Percentiles rank a stretch among this genome's conserved stretches.
These are phyloP conservation scores for Rhododendron simsii DNA, from an alignment of 148 eudicot species.

Conservation along the genomic window DNA sequence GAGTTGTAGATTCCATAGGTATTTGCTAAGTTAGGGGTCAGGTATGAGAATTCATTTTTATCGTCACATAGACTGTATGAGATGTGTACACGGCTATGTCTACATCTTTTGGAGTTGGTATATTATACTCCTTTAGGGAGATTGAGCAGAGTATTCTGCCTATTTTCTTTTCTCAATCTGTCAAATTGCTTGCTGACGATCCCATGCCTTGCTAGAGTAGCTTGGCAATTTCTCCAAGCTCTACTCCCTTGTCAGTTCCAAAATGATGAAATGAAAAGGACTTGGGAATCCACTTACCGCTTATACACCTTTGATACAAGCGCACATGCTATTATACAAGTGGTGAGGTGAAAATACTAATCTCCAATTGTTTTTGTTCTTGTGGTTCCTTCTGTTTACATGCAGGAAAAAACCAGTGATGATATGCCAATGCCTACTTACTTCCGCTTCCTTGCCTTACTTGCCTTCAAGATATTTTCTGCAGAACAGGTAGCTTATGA, in stretches of 20 bases:
- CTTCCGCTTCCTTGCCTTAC: constrained; percentile 92
- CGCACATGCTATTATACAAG: not conserved
- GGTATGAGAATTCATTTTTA: not conserved
- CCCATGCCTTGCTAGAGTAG: not conserved
- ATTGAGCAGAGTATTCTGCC: not conserved
- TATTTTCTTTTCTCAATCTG: not conserved
- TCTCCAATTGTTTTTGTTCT: not conserved
- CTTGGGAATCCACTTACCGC: not conserved
- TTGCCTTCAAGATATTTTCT: constrained; percentile 94
- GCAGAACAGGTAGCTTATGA: constrained; percentile 61
- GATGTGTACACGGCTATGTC: not conserved
- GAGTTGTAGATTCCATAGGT: not conserved
- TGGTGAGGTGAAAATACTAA: not conserved
- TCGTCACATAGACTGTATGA: not conserved
- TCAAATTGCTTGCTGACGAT: not conserved
- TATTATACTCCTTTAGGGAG: not conserved
- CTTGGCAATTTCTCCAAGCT: not conserved
- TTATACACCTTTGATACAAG: not conserved
- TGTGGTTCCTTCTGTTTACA: constrained; percentile 12
- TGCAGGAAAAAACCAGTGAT: constrained; percentile 66
- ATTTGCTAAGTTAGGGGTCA: not conserved
- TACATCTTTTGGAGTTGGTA: not conserved
- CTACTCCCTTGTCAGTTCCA: not conserved
- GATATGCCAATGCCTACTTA: constrained; percentile 92
- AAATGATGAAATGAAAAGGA: not conserved